These are phyloP conservation scores for Debaryomycetaceae sp. DNA, from an alignment of 1,139 yeast genomes.

Conservation along the genomic window DNA sequence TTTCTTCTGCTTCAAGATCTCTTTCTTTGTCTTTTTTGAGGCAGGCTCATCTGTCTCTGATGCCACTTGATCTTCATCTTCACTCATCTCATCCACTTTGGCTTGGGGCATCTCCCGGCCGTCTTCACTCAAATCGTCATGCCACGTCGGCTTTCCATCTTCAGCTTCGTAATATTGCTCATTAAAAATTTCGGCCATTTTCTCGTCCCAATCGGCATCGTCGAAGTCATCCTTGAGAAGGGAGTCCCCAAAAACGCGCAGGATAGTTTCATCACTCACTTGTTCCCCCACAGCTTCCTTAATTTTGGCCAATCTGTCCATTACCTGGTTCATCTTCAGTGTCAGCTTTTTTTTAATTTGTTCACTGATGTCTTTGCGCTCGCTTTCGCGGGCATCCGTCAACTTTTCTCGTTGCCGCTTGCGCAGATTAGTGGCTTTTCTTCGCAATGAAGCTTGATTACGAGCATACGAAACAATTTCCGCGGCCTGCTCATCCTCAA, in stretches of 20 bases:
- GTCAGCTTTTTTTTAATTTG: constrained; percentile 64
- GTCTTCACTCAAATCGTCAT: constrained; percentile 9
- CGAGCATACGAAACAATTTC: constrained; percentile 97
- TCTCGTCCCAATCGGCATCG: constrained; percentile 83
- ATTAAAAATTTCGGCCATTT: constrained; percentile 76
- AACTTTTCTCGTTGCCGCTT: constrained; percentile 74
- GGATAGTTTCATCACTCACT: constrained; percentile 49
- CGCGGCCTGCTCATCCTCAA: constrained; percentile 82
- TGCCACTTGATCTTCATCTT: constrained; percentile 13
- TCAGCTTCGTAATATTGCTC: constrained; percentile 66
- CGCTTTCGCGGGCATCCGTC: constrained; percentile 41
- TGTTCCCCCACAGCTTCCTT: constrained; percentile 80
- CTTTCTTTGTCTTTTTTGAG: constrained; percentile 36
- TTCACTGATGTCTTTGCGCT: constrained; percentile 45
- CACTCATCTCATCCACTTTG: constrained; percentile 14
- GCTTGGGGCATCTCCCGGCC: constrained; percentile 11
- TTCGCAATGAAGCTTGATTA: constrained; percentile 82
- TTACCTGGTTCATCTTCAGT: constrained; percentile 63
- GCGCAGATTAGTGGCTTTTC: constrained; percentile 65
- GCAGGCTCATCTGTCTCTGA: constrained; percentile 19
- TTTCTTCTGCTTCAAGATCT: constrained; percentile 42
- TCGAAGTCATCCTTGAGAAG: constrained; percentile 83
- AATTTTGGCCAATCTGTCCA: constrained; percentile 66
- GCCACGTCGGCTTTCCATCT: constrained; percentile 31
- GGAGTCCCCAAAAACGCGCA: constrained; percentile 58